A percentile compares a stretch with the other conserved stretches of the same genome.
phyloP scores from a whole-genome alignment of 1,139 yeast genomes.

The Diutina pseudorugosa region DNA sequence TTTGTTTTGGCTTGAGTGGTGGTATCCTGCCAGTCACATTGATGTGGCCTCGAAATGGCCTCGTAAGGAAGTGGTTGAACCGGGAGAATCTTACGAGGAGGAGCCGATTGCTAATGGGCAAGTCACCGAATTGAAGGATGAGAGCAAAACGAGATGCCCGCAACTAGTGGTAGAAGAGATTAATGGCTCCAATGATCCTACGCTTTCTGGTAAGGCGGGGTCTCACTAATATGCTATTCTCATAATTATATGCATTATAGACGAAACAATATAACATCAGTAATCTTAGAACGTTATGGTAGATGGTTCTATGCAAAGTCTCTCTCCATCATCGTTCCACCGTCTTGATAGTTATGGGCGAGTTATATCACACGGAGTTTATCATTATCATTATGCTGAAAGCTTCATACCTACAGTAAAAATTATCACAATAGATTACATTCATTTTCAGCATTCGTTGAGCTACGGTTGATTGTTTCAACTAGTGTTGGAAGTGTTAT shows the following conservation, averaged over 20 bases:
- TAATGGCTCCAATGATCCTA: neutral
- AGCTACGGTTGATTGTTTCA: too few species aligned
- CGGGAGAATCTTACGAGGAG: neutral
- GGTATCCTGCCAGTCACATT: conserved; percentile 55
- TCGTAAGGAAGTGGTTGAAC: neutral
- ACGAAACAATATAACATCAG: neutral
- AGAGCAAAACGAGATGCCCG: neutral
- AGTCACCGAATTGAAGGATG: neutral
- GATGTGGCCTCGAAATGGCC: conserved; percentile 82
- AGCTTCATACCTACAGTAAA: too few species aligned
- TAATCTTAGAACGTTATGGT: too few species aligned
- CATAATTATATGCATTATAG: neutral
- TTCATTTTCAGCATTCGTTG: too few species aligned
- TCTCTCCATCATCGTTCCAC: too few species aligned
- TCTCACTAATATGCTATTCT: neutral
- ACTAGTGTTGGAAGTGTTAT: too few species aligned
- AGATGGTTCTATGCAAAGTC: too few species aligned
- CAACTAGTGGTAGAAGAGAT: neutral
- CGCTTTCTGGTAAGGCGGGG: neutral
- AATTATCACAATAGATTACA: too few species aligned
- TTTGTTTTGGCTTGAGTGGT: conserved; percentile 49
- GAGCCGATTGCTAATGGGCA: neutral
- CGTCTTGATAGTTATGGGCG: too few species aligned
- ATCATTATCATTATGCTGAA: neutral
- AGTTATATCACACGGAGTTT: too few species aligned